A percentile compares a stretch with the other conserved stretches of the same genome.
These are phyloP conservation scores for Agrocybe pediades DNA, from an alignment of 768 basidiomycete genomes.

Conservation along the genomic window DNA sequence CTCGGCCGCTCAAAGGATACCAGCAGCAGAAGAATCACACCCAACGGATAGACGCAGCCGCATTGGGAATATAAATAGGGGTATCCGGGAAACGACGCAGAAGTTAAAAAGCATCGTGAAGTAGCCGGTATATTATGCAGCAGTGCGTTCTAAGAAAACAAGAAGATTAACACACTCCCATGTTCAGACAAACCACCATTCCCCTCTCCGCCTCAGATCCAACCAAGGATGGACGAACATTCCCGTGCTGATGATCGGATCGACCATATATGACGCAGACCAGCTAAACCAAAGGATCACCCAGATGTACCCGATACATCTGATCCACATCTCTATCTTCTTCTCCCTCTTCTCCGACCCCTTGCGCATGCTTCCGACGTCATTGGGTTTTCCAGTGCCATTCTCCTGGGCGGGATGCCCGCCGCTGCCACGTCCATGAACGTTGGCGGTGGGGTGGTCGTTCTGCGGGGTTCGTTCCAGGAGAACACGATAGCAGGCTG, in stretches of 20 bases:
- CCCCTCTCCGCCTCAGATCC: conserved; percentile 7
- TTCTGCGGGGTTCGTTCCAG: not conserved
- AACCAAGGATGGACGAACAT: conserved; percentile 19
- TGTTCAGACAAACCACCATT: not conserved
- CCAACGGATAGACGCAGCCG: no score
- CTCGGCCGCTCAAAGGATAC: no score
- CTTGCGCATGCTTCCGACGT: no score
- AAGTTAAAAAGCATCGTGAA: no score
- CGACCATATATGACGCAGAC: conserved; percentile 24
- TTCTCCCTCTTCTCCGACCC: no score
- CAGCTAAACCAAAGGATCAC: conserved; percentile 24
- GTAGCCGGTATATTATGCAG: no score
- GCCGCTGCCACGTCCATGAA: not conserved
- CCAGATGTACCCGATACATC: conserved; percentile 26
- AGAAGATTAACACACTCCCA: no score
- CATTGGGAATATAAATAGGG: no score
- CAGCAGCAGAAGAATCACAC: no score
- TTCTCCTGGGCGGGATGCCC: not conserved
- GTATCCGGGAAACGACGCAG: no score
- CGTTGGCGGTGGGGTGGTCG: not conserved
- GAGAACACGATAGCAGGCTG: not conserved
- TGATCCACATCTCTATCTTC: conserved; percentile 13
- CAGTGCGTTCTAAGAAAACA: no score
- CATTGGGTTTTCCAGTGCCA: not conserved
- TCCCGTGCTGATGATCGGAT: conserved; percentile 18